A percentile compares a stretch with the other conserved stretches of the same genome.
phyloP scores from a whole-genome alignment of 2,329 filamentous ascomycete genomes.

The Colletotrichum tanaceti region DNA sequence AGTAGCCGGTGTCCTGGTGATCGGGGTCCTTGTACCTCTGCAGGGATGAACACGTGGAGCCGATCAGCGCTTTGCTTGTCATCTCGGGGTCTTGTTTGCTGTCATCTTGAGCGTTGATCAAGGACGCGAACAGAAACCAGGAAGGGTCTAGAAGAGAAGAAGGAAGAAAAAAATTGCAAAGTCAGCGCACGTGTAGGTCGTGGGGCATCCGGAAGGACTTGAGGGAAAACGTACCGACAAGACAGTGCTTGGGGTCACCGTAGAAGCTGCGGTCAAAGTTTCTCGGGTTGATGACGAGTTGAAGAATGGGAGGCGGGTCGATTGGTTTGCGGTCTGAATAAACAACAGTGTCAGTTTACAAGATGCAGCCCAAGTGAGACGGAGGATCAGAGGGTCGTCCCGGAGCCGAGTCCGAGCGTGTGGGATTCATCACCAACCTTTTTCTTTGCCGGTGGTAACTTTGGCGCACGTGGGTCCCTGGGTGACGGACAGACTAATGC shows the following conservation, averaged over 20 bases:
- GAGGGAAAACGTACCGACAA: conserved; percentile 65
- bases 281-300: conserved; percentile 67
- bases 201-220: neutral
- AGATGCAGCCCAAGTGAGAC: no score
- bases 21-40: conserved; percentile 83
- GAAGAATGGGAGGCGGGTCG: conserved; percentile 86
- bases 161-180: neutral
- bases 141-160: conserved; percentile 55
- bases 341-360: conserved; percentile 3
- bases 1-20: conserved; percentile 84
- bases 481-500: conserved; percentile 6
- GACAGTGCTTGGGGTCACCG: conserved; percentile 34
- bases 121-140: conserved; percentile 60
- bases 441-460: conserved; percentile 59
- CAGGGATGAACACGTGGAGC: conserved; percentile 82
- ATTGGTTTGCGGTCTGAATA: conserved; percentile 81
- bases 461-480: conserved; percentile 20
- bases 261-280: conserved; percentile 60
- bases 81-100: conserved; percentile 39
- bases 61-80: conserved; percentile 67
- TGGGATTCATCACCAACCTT: conserved; percentile 64
- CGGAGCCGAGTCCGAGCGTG: no score
- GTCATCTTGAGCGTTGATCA: conserved; percentile 56
- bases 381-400: no score
- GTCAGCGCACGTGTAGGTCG: neutral